A percentile compares a stretch with the other conserved stretches of the same genome.
phyloP scores from a whole-genome alignment of 352 stramenopile species.

The Phytophthora aleatoria region DNA sequence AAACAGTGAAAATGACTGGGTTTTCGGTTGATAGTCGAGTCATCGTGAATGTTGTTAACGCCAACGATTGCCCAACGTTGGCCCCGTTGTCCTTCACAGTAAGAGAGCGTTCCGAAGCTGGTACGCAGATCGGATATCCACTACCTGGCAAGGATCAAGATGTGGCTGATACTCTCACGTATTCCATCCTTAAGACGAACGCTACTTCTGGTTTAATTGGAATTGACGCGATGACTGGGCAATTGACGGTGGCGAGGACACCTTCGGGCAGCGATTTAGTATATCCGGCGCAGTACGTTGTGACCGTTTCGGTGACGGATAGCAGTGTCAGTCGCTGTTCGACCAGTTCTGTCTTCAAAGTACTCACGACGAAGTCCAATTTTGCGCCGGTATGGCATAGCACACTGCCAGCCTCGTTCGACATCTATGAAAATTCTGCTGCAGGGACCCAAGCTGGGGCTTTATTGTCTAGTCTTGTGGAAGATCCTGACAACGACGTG shows the following conservation, averaged over 20 bases:
- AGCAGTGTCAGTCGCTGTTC: slow-evolving; percentile 36
- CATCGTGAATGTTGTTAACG: slow-evolving; percentile 43
- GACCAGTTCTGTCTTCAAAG: slow-evolving; percentile 19
- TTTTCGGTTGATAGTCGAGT: slow-evolving; percentile 32
- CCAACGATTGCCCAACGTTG: slow-evolving; percentile 66
- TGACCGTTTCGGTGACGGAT: slow-evolving; percentile 51
- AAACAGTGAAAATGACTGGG: slow-evolving; percentile 38
- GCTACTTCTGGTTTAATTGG: slow-evolving; percentile 38
- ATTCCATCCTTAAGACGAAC: slow-evolving; percentile 36
- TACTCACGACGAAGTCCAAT: slow-evolving; percentile 54
- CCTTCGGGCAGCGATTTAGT: slow-evolving; percentile 39
- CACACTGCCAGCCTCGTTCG: slow-evolving; percentile 32
- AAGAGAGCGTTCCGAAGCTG: slow-evolving; percentile 34
- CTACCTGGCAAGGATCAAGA: slow-evolving; percentile 61
- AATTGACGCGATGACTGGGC: slow-evolving; percentile 52
- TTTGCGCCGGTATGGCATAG: slow-evolving; percentile 52
- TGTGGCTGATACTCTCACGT: slow-evolving; percentile 47
- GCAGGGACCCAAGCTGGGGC: slow-evolving; percentile 29
- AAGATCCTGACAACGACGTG: slow-evolving; percentile 47
- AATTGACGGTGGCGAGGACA: slow-evolving; percentile 43
- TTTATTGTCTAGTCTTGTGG: slow-evolving; percentile 33
- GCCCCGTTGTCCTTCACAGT: slow-evolving; percentile 43
- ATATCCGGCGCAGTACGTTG: slow-evolving; percentile 37
- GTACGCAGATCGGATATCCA: slow-evolving; percentile 53
- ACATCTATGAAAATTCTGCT: slow-evolving; percentile 48